Percentiles rank a stretch among this genome's conserved stretches.
These are phyloP conservation scores for Sporormia fimetaria DNA, from an alignment of 495 filamentous ascomycete species.

Conservation along the genomic window DNA sequence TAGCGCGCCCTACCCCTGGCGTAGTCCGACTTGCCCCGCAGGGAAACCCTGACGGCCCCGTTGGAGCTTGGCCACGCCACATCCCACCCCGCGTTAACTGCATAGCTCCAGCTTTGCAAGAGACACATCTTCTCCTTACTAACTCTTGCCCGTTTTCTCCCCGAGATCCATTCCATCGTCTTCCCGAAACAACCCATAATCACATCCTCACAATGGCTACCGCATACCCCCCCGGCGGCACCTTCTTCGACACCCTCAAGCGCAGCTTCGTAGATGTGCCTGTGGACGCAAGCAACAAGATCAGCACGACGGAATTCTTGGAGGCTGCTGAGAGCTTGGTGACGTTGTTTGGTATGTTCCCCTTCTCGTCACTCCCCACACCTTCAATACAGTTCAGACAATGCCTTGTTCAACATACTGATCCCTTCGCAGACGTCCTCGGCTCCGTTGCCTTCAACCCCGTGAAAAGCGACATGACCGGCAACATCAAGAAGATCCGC, in stretches of 20 bases:
- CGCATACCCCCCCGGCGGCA: slow-evolving; percentile 48
- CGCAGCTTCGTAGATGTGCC: slow-evolving; percentile 73
- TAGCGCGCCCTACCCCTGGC: too few species aligned
- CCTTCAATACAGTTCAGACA: background rate
- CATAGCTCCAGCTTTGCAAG: too few species aligned
- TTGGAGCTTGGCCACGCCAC: too few species aligned
- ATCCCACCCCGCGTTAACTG: too few species aligned
- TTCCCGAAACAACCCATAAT: slow-evolving; percentile 3
- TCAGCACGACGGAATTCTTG: slow-evolving; percentile 78
- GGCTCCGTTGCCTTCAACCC: slow-evolving; percentile 70
- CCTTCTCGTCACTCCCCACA: background rate
- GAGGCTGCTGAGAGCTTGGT: slow-evolving; percentile 79
- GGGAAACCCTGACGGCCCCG: too few species aligned
- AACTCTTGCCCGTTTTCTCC: too few species aligned
- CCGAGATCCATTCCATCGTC: background rate
- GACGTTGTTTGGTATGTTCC: slow-evolving; percentile 65
- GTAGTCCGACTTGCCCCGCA: too few species aligned
- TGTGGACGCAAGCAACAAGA: slow-evolving; percentile 55
- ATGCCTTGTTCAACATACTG: background rate
- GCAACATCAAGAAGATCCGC: slow-evolving; percentile 95
- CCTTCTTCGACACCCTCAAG: slow-evolving; percentile 76
- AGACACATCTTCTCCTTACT: too few species aligned
- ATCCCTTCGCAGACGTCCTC: slow-evolving; percentile 51
- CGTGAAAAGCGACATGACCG: slow-evolving; percentile 81
- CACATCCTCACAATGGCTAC: too few species aligned